phyloP scores from a whole-genome alignment of 495 filamentous ascomycete species.

The Podospora sp. region DNA sequence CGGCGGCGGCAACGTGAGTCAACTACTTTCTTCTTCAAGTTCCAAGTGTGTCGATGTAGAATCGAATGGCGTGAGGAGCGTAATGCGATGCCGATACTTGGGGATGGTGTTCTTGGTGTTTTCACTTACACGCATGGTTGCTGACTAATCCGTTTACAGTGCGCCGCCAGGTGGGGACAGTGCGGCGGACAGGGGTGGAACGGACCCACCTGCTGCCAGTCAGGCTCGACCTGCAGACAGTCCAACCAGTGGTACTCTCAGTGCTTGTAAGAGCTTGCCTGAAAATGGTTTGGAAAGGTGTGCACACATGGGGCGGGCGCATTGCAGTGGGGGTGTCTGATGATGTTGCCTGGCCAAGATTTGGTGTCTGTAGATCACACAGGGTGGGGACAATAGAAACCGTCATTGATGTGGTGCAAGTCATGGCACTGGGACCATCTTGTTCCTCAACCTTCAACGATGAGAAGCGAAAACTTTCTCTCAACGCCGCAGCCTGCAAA shows the following conservation, averaged over 20 bases:
- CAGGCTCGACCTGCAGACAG: conserved; percentile 45
- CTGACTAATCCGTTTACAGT: conserved; percentile 19
- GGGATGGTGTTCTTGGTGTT: too few relatives aligned
- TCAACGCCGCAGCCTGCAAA: too few relatives aligned
- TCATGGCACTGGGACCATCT: too few relatives aligned
- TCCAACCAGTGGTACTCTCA: conserved; percentile 56
- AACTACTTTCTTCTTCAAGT: conserved; percentile 13
- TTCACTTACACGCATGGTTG: too few relatives aligned
- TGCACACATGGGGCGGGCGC: background rate
- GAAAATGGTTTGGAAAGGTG: background rate
- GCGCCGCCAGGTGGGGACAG: conserved; percentile 45
- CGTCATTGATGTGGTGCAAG: too few relatives aligned
- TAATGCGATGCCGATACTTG: too few relatives aligned
- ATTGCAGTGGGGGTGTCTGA: background rate
- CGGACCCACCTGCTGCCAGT: conserved; percentile 49
- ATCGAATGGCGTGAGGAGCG: too few relatives aligned
- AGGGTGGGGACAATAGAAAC: too few relatives aligned
- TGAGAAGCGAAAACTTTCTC: too few relatives aligned
- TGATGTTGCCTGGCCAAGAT: background rate
- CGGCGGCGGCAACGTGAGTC: conserved; percentile 8
- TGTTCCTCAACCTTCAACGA: too few relatives aligned
- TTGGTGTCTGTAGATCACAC: too few relatives aligned
- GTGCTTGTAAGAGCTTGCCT: conserved; percentile 34
- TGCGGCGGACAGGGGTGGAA: conserved; percentile 54
- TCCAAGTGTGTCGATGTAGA: too few relatives aligned